Evolutionary conservation across 495 filamentous ascomycete species (phyloP).

Genomic region (Penicillium waksmanii): DNA sequence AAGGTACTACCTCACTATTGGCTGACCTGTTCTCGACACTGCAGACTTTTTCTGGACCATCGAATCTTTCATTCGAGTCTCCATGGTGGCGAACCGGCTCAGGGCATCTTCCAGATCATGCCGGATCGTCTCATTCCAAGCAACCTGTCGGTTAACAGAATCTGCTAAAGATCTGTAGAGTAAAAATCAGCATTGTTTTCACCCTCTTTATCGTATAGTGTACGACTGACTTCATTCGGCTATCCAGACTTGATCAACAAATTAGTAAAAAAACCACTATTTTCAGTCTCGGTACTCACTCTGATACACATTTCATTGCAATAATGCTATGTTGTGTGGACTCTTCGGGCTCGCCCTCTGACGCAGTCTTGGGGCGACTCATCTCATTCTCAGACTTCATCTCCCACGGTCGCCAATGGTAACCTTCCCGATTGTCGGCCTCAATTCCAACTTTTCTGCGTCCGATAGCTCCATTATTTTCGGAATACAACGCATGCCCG

Average conservation of each 20-base stretch:
- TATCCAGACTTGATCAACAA: background rate
- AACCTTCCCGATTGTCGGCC: background rate
- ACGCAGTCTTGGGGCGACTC: background rate
- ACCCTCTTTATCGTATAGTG: background rate
- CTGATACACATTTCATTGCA: constrained; percentile 1
- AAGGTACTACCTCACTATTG: too few relatives aligned
- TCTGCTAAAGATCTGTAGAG: background rate
- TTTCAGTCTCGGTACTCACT: background rate
- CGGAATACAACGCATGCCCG: background rate
- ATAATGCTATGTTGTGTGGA: background rate
- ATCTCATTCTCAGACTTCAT: background rate
- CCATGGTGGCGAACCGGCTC: background rate
- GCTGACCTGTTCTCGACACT: background rate
- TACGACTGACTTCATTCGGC: background rate
- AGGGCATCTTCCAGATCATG: background rate
- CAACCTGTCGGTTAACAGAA: background rate
- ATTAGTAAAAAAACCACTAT: background rate
- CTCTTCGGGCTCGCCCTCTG: background rate
- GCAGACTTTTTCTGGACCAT: background rate
- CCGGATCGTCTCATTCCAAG: background rate
- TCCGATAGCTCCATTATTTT: background rate
- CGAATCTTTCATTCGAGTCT: background rate
- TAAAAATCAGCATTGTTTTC: background rate
- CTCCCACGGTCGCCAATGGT: background rate
- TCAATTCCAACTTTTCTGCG: background rate